Conservation (phyloP, 805 yeast genomes). For the Kazachstania kunashirensis region DNA sequence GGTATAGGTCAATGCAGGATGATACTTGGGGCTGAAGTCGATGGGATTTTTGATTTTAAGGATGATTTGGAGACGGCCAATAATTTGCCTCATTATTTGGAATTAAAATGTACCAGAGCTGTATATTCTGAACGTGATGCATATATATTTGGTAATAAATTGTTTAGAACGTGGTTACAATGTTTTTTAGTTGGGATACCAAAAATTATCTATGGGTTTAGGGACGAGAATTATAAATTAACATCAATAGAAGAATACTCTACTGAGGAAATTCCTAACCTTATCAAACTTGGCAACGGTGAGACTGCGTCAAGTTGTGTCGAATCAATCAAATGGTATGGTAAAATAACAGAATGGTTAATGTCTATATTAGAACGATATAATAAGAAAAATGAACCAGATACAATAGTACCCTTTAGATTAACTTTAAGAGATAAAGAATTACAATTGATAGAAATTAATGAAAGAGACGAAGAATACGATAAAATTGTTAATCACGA, state of each 20-base stretch:
- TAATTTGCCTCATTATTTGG: conserved; percentile 67
- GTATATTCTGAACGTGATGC: conserved; percentile 49
- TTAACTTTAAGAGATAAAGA: conserved; percentile 42
- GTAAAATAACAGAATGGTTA: conserved; percentile 74
- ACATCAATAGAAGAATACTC: conserved; percentile 61
- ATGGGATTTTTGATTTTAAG: conserved; percentile 75
- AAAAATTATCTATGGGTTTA: conserved; percentile 71
- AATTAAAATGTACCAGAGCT: conserved; percentile 63
- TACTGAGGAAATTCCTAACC: conserved; percentile 67
- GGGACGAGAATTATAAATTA: conserved; percentile 60
- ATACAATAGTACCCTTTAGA: conserved; percentile 47
- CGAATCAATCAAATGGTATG: conserved; percentile 76
- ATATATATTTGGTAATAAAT: conserved; percentile 60
- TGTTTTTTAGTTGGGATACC: conserved; percentile 81
- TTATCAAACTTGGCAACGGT: conserved; percentile 40
- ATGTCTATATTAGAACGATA: conserved; percentile 30
- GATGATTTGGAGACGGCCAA: conserved; percentile 31
- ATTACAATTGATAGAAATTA: conserved; percentile 39
- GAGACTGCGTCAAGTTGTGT: conserved; percentile 51
- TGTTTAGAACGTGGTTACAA: conserved; percentile 87
- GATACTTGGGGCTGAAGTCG: conserved; percentile 87
- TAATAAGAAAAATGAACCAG: conserved; percentile 39
- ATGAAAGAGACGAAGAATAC: conserved; percentile 30
- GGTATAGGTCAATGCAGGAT: conserved; percentile 68
- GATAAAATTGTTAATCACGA: conserved; percentile 32